Conservation (phyloP, 805 yeast genomes). For the Peterozyma xylosa region DNA sequence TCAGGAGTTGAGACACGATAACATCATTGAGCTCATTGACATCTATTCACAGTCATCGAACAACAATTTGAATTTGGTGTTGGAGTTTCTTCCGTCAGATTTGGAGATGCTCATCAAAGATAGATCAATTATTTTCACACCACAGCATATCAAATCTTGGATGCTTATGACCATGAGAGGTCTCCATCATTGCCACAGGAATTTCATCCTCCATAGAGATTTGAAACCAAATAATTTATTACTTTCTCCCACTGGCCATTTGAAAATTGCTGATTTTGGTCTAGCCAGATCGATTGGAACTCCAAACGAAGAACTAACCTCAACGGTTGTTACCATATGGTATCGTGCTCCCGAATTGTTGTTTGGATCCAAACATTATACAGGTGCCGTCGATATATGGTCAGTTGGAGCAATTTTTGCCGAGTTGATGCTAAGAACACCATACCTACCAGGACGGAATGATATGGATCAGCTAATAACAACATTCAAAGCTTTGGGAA, state of each 20-base stretch:
- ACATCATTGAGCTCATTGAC: constrained; percentile 83
- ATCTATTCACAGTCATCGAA: constrained; percentile 59
- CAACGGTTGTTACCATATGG: constrained; percentile 97
- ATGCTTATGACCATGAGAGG: constrained; percentile 91
- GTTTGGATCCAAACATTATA: constrained; percentile 83
- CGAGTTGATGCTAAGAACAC: constrained; percentile 89
- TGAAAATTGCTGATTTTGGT: constrained; percentile 97
- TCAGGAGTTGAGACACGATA: constrained; percentile 71
- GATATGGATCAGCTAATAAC: constrained; percentile 86
- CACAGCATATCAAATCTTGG: constrained; percentile 91
- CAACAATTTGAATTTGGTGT: constrained; percentile 69
- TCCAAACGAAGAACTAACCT: constrained; percentile 71
- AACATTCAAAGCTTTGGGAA: constrained; percentile 93
- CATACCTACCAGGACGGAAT: constrained; percentile 88
- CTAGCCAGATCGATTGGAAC: constrained; percentile 79
- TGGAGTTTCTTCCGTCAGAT: constrained; percentile 90
- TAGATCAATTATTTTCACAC: constrained; percentile 62
- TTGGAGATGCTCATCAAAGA: constrained; percentile 86
- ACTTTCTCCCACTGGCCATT: constrained; percentile 77
- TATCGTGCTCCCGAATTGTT: constrained; percentile 93
- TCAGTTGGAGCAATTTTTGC: constrained; percentile 96
- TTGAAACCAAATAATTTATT: constrained; percentile 88
- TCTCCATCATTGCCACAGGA: constrained; percentile 90
- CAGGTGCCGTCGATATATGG: constrained; percentile 91
- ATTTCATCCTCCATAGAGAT: constrained; percentile 86